phyloP scores from a whole-genome alignment of 2,329 filamentous ascomycete species.

The Monosporascus sp. region DNA sequence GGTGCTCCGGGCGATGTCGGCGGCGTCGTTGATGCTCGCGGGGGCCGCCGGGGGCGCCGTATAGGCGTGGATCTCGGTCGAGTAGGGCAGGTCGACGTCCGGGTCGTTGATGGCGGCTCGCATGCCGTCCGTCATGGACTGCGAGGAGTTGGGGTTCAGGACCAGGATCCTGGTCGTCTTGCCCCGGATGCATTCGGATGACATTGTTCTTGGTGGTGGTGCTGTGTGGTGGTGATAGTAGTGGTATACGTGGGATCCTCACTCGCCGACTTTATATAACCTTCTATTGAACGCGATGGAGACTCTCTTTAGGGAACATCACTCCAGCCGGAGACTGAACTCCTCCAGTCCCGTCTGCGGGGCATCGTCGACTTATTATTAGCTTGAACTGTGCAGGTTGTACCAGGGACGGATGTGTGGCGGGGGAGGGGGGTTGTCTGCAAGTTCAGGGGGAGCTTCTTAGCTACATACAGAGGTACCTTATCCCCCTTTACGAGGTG shows the following conservation, averaged over 20 bases:
- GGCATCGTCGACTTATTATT: conserved; percentile 9
- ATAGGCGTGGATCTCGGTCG: conserved; percentile 54
- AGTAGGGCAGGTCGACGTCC: conserved; percentile 31
- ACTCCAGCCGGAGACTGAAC: background rate
- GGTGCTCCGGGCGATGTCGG: conserved; percentile 62
- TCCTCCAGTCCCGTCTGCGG: conserved; percentile 10
- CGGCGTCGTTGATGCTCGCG: conserved; percentile 71
- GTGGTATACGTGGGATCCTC: too few species aligned
- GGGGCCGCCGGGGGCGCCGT: conserved; percentile 61
- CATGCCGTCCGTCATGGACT: conserved; percentile 66
- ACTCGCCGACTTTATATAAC: too few species aligned
- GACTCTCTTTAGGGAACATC: background rate
- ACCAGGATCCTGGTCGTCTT: conserved; percentile 54
- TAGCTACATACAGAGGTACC: too few species aligned
- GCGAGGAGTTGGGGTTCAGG: conserved; percentile 75
- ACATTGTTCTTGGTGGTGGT: conserved; percentile 14
- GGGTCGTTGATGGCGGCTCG: conserved; percentile 42
- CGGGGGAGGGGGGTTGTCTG: too few species aligned
- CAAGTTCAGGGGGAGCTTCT: too few species aligned
- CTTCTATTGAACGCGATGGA: too few species aligned
- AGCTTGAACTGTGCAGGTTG: background rate
- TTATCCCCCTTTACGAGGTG: too few species aligned
- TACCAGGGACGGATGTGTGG: background rate
- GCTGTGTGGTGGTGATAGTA: background rate
- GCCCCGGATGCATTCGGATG: conserved; percentile 23